phyloP scores from a whole-genome alignment of 108 stramenopile genomes.

The Skeletonema grethae region DNA sequence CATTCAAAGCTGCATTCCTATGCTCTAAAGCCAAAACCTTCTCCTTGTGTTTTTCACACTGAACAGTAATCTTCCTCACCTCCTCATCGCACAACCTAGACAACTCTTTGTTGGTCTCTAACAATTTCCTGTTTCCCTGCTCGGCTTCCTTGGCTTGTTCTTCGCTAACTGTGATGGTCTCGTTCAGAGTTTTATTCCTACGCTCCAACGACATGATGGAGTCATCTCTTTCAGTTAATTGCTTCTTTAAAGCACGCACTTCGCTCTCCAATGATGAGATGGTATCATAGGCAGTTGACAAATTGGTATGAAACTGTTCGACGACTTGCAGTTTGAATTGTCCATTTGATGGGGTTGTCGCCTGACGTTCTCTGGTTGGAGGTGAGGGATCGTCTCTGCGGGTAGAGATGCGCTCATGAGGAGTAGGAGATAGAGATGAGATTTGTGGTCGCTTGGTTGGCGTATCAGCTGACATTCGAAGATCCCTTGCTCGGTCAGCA shows the following conservation, averaged over 20 bases:
- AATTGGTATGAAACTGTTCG: conserved; percentile 29
- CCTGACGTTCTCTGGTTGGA: background rate
- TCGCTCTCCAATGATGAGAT: conserved; percentile 37
- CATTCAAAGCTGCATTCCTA: background rate
- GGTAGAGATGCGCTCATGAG: conserved; percentile 2
- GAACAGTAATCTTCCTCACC: background rate
- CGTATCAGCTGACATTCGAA: conserved; percentile 35
- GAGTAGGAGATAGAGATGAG: conserved; percentile 1
- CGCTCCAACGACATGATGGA: conserved; percentile 25
- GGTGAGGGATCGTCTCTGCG: conserved; percentile 3
- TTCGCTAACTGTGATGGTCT: conserved; percentile 10
- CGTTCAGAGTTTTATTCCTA: conserved; percentile 20
- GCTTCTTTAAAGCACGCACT: conserved; percentile 20
- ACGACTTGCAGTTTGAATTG: conserved; percentile 27
- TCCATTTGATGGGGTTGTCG: conserved; percentile 1
- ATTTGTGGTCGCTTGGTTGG: background rate
- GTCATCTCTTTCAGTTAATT: conserved; percentile 27
- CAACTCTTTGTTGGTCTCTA: conserved; percentile 1
- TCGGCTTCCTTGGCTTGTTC: conserved; percentile 14
- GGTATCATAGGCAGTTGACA: conserved; percentile 36
- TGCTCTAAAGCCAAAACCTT: background rate
- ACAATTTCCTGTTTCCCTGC: conserved; percentile 12
- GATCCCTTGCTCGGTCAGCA: conserved; percentile 39
- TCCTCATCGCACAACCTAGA: conserved; percentile 1
- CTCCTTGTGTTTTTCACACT: conserved; percentile 3